Evolutionary conservation across 768 basidiomycete genomes (phyloP), one percentile per base, ranked within the genome.

Genomic region (Suillus variegatus): DNA sequence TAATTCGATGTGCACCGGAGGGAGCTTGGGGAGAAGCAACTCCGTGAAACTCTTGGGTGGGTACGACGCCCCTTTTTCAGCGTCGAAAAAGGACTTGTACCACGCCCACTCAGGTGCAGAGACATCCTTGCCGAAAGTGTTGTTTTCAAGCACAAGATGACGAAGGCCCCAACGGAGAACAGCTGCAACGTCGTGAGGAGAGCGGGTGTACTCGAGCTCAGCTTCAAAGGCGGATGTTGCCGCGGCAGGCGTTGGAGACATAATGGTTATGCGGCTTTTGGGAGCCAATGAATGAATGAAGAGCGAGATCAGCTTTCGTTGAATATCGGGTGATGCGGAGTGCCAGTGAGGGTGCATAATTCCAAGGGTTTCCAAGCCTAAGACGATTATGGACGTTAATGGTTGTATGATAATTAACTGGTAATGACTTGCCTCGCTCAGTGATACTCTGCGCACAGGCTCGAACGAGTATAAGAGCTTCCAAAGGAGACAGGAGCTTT

Each of bases 291-390:
- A 90, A 68, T 84, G 84, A 66, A 94, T 80, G 79, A 89, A 93
- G 32, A 73, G 83, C 20, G 90, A 90, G 64, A 93, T 86, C 40
- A 94, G 86, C 67, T 75, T 81, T 68, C 79, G 86, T 74, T 94
- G 92, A n/a, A 84, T 76, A 12, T 86, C 84, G 9, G 86, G 85
- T 7, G 90, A 92, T 10, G 92, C 82, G 47, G 91, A 88, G 74
- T 90, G 82, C 92, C 90, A 94, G 73, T 93, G 89, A 6, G 93
- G 91, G 70, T 90, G 90, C 90, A 94, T 94, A 55, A 94, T 82
- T 22, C 92, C 93, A 55, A 91, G 87, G 4, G 89, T 88, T 73
- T 93, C 91, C 60, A 93, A 81, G n/a, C 92, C 92, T 93, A 66
- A 66, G 56, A 62, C 55, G 55, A 0, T 4, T 10, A 43, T 14